phyloP scores from a whole-genome alignment of 2,329 filamentous ascomycete genomes.

The Magnaporthiopsis incrustans region DNA sequence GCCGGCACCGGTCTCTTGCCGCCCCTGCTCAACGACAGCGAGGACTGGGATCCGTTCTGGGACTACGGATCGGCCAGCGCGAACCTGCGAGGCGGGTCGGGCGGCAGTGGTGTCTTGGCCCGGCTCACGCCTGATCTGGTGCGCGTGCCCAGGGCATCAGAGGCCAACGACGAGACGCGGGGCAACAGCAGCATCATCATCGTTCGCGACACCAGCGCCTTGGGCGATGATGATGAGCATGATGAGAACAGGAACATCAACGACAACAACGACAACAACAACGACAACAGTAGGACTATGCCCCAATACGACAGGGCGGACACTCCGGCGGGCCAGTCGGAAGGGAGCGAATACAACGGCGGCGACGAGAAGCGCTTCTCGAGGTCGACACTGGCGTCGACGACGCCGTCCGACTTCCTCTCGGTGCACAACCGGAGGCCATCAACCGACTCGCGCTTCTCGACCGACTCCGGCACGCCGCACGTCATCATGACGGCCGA shows the following conservation, averaged over 20 bases:
- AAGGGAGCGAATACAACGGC: neutral
- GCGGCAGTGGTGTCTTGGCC: neutral
- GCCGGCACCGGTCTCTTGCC: neutral
- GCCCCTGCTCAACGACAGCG: neutral
- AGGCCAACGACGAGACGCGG: constrained; percentile 15
- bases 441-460: constrained; percentile 9
- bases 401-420: neutral
- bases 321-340: neutral
- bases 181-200: constrained; percentile 29
- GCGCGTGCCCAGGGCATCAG: neutral
- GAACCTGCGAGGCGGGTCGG: neutral
- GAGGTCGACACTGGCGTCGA: neutral
- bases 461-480: constrained; percentile 3
- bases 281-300: neutral
- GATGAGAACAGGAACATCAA: constrained; percentile 14
- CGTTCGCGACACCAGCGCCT: constrained; percentile 10
- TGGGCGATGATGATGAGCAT: constrained; percentile 18
- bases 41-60: neutral
- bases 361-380: neutral
- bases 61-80: neutral
- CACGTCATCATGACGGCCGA: constrained; percentile 29
- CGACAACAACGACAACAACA: neutral
- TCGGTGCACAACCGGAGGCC: neutral
- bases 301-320: neutral
- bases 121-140: constrained; percentile 1